These are phyloP conservation scores for Diutina rugosa DNA, from an alignment of 1,139 yeast species.

Conservation along the genomic window DNA sequence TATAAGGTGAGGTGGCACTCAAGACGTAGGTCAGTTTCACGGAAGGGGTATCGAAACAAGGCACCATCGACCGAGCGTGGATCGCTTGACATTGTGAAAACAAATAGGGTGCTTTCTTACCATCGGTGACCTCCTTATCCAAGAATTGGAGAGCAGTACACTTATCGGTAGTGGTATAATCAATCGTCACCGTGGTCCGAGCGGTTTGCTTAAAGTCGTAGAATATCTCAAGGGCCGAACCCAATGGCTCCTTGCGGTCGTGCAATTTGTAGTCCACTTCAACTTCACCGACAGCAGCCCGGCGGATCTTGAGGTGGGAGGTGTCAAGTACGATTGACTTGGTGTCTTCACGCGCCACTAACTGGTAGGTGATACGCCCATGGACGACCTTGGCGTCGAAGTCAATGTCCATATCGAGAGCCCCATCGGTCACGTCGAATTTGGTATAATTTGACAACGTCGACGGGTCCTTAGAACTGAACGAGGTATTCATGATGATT, in stretches of 20 bases:
- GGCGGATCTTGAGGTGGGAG: conserved; percentile 42
- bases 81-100: conserved; percentile 89
- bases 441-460: conserved; percentile 58
- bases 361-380: conserved; percentile 43
- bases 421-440: conserved; percentile 40
- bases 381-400: conserved; percentile 39
- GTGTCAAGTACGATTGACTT: conserved; percentile 48
- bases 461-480: conserved; percentile 40
- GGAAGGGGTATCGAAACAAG: conserved; percentile 87
- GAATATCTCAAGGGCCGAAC: conserved; percentile 42
- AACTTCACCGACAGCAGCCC: conserved; percentile 31
- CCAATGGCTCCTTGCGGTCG: conserved; percentile 41
- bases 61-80: conserved; percentile 80
- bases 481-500: not conserved
- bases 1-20: conserved; percentile 48
- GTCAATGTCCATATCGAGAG: conserved; percentile 37
- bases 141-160: conserved; percentile 87
- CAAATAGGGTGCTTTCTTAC: conserved; percentile 57
- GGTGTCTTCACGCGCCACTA: conserved; percentile 14
- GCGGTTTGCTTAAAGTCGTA: conserved; percentile 5
- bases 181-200: conserved; percentile 25
- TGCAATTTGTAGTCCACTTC: conserved; percentile 21
- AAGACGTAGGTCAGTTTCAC: conserved; percentile 57
- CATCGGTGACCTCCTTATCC: conserved; percentile 67
- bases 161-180: conserved; percentile 52